phyloP scores from a whole-genome alignment of 2,329 filamentous ascomycete genomes.

The Berkeleyomyces basicola region DNA sequence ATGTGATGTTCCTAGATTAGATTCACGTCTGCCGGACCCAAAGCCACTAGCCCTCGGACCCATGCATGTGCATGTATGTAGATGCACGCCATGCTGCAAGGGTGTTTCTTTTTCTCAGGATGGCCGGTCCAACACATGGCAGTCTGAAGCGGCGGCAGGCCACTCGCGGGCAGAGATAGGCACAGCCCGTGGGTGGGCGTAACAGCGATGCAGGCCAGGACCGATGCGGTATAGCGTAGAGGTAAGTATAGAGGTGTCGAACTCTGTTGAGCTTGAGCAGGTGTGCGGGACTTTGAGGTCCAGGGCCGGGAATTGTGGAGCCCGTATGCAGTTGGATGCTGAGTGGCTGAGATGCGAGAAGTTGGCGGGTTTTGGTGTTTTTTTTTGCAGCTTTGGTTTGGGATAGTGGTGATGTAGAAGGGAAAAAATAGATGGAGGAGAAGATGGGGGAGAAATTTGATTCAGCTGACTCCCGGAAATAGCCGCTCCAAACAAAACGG shows the following conservation, averaged over 20 bases:
- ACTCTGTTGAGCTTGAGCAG: not conserved
- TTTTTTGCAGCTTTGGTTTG: not conserved
- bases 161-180: not conserved
- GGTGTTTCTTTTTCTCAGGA: not conserved
- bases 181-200: not conserved
- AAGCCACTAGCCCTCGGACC: not conserved
- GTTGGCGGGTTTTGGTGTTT: not conserved
- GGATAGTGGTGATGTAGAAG: not conserved
- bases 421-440: no score
- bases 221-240: not conserved
- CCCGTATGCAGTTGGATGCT: not conserved
- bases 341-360: not conserved
- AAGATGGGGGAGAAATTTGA: no score
- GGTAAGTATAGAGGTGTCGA: not conserved
- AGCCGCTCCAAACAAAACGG: no score
- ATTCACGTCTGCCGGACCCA: not conserved
- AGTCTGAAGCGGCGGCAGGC: not conserved
- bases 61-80: not conserved
- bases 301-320: not conserved
- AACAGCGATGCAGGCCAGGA: not conserved
- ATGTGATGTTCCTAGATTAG: not conserved
- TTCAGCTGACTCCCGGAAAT: no score
- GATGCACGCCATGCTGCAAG: not conserved
- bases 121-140: not conserved
- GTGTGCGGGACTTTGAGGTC: not conserved